A percentile compares a stretch with the other conserved stretches of the same genome.
Conservation (phyloP, 768 basidiomycete genomes). For the Mycena polygramma region DNA sequence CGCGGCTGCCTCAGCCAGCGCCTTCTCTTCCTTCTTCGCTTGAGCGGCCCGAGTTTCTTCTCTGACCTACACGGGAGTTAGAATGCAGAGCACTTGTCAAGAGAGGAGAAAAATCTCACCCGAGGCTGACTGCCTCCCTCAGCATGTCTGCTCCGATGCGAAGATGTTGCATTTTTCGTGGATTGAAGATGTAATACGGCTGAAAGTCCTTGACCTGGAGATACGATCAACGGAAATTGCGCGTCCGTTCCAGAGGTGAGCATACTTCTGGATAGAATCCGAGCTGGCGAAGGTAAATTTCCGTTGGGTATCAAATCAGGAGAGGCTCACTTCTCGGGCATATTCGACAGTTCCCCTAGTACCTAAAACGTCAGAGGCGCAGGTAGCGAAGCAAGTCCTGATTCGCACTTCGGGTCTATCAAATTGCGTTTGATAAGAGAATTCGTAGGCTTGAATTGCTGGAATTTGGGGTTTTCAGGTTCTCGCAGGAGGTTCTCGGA, state of each 20-base stretch:
- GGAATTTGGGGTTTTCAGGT: slow-evolving; percentile 79
- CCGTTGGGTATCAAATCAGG: slow-evolving; percentile 17
- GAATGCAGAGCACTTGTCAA: no score
- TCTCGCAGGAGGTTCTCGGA: slow-evolving; percentile 82
- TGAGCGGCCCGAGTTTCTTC: slow-evolving; percentile 61
- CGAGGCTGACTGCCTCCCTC: slow-evolving; percentile 61
- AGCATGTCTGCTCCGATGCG: slow-evolving; percentile 75
- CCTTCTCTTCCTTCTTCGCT: slow-evolving; percentile 71
- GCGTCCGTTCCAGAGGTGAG: slow-evolving; percentile 14
- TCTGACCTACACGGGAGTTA: slow-evolving; percentile 49
- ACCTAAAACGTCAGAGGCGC: slow-evolving; percentile 6
- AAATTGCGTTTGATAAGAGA: slow-evolving; percentile 72
- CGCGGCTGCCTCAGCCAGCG: slow-evolving; percentile 63
- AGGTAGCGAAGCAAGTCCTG: no score
- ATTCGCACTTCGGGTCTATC: slow-evolving; percentile 67
- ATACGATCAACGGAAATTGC: slow-evolving; percentile 23
- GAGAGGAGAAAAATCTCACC: no score
- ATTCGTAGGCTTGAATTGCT: slow-evolving; percentile 84
- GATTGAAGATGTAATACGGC: slow-evolving; percentile 77
- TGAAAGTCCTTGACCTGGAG: slow-evolving; percentile 77
- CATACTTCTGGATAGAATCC: slow-evolving; percentile 80
- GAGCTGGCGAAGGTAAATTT: slow-evolving; percentile 58
- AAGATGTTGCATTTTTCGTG: slow-evolving; percentile 65
- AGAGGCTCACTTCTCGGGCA: slow-evolving; percentile 75
- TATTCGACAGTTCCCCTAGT: slow-evolving; percentile 77